These are phyloP conservation scores for Picea glauca DNA, from an alignment of 75 land plant genomes.

Conservation along the genomic window DNA sequence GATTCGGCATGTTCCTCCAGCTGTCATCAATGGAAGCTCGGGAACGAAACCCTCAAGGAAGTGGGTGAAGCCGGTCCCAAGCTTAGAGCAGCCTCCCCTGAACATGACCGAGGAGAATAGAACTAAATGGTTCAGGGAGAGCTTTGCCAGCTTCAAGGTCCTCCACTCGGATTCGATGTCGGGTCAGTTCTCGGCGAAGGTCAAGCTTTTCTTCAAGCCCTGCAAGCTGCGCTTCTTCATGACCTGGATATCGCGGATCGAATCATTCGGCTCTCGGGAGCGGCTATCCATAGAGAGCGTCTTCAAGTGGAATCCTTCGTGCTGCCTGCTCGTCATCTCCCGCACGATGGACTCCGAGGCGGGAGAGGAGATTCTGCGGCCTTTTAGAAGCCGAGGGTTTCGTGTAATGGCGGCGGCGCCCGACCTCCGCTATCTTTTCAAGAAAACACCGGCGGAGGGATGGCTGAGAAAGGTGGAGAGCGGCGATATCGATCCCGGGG, in stretches of 20 bases:
- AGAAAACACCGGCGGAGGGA: constrained; percentile 15
- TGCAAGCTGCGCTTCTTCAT: constrained; percentile 55
- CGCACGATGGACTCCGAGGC: constrained; percentile 38
- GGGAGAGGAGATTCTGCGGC: constrained; percentile 33
- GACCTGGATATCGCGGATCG: constrained; percentile 58
- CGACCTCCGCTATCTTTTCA: constrained; percentile 17
- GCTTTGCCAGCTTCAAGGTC: too few species aligned
- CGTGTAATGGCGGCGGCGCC: constrained; percentile 24
- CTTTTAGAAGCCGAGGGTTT: constrained; percentile 16
- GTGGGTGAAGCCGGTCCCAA: background rate
- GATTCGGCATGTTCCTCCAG: background rate
- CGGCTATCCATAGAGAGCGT: constrained; percentile 45
- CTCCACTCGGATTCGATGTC: background rate
- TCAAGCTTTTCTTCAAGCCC: background rate
- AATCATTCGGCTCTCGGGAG: constrained; percentile 43
- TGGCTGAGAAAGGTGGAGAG: constrained; percentile 31
- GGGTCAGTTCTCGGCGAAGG: background rate
- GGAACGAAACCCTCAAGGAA: background rate
- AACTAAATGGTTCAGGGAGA: background rate
- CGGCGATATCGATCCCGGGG: constrained; percentile 48
- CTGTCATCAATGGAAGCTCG: background rate
- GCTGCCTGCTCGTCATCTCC: constrained; percentile 63
- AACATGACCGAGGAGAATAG: background rate
- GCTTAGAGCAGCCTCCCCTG: background rate
- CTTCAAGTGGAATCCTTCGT: constrained; percentile 50